Percentiles rank a stretch among this genome's conserved stretches.
These are phyloP conservation scores for Suhomyces bolitotheri DNA, from an alignment of 1,139 yeast genomes.

Conservation along the genomic window DNA sequence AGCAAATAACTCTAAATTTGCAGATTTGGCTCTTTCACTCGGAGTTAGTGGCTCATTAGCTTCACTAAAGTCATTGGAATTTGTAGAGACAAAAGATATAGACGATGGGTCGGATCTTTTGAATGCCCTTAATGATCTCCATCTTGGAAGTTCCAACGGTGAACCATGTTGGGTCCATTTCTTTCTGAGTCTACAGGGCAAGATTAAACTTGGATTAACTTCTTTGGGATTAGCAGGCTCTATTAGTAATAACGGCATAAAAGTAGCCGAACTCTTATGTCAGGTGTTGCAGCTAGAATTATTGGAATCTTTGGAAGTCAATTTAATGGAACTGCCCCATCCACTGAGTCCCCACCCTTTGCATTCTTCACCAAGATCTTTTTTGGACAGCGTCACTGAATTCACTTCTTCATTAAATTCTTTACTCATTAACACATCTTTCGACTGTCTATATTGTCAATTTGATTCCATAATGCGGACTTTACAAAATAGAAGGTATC, in stretches of 20 bases:
- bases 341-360: conserved; percentile 15
- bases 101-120: conserved; percentile 9
- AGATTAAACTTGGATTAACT: conserved; percentile 10
- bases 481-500: conserved; percentile 13
- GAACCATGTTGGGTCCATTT: conserved; percentile 20
- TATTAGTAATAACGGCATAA: conserved; percentile 15
- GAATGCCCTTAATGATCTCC: conserved; percentile 11
- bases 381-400: conserved; percentile 16
- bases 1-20: background rate
- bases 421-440: conserved; percentile 19
- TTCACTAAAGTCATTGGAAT: conserved; percentile 6
- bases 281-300: conserved; percentile 10
- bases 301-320: conserved; percentile 16
- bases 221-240: conserved; percentile 21
- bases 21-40: conserved; percentile 7
- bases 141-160: conserved; percentile 3
- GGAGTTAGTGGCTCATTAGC: conserved; percentile 1
- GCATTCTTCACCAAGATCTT: conserved; percentile 10
- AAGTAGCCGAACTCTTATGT: conserved; percentile 10
- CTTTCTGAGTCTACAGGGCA: conserved; percentile 13
- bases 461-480: conserved; percentile 12
- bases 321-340: conserved; percentile 19
- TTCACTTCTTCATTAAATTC: conserved; percentile 16
- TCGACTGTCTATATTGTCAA: conserved; percentile 23
- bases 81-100: conserved; percentile 4